These are phyloP conservation scores for Babesia ovis DNA, from an alignment of 169 alveolate species.

Conservation along the genomic window DNA sequence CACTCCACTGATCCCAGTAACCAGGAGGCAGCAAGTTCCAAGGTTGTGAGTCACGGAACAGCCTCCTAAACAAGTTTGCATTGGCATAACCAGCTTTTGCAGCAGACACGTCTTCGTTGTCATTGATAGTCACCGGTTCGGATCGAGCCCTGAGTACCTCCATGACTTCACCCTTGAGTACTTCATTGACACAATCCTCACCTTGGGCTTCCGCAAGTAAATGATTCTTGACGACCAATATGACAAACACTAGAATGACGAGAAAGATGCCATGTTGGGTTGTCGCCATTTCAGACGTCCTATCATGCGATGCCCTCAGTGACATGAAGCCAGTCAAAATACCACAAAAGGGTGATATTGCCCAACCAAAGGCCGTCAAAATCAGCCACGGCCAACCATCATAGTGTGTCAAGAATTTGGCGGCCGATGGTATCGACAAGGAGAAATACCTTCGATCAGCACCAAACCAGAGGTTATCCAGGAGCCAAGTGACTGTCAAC, in stretches of 20 bases:
- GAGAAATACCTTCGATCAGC: neutral
- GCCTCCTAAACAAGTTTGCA: neutral
- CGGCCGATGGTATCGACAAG: neutral
- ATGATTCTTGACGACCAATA: neutral
- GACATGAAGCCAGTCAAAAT: neutral
- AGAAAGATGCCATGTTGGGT: neutral
- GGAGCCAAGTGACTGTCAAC: neutral
- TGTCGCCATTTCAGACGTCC: neutral
- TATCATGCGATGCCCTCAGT: neutral
- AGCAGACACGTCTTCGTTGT: neutral
- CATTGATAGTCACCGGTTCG: neutral
- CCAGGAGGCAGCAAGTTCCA: constrained; percentile 17
- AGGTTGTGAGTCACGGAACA: constrained; percentile 15
- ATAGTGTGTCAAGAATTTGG: neutral
- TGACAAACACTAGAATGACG: neutral
- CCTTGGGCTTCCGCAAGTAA: neutral
- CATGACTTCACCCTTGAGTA: neutral
- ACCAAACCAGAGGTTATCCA: neutral
- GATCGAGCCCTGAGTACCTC: neutral
- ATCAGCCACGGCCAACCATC: neutral
- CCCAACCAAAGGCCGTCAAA: constrained; percentile 14
- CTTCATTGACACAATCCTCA: neutral
- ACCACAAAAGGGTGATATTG: constrained; percentile 28
- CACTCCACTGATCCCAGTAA: constrained; percentile 12
- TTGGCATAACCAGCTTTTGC: neutral